phyloP scores from a whole-genome alignment of 768 basidiomycete species.

The Pleurotus citrinopileatus region DNA sequence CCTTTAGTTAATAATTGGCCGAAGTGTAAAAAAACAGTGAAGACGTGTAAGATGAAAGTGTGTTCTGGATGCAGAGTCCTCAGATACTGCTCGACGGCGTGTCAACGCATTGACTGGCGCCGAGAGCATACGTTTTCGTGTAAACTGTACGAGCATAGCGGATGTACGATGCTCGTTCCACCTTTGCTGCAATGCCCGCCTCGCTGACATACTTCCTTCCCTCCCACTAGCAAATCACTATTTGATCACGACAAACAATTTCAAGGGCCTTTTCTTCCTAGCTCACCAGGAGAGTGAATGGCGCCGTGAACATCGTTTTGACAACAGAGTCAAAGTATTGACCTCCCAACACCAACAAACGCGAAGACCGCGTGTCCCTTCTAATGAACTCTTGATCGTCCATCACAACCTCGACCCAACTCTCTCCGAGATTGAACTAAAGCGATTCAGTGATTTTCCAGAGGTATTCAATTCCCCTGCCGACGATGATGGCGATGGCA shows the following conservation, averaged over 20 bases:
- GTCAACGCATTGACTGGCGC: background rate
- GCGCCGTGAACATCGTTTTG: background rate
- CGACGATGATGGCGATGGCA: too few species aligned
- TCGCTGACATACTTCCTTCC: background rate
- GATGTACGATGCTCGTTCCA: background rate
- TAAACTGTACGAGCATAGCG: background rate
- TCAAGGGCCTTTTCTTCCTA: background rate
- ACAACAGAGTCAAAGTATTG: background rate
- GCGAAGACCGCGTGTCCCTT: background rate
- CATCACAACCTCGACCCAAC: background rate
- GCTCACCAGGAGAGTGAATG: background rate
- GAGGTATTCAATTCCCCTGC: background rate
- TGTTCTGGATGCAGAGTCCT: background rate
- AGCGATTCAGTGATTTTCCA: background rate
- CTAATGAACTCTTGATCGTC: background rate
- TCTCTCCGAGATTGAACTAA: background rate
- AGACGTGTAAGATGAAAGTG: background rate
- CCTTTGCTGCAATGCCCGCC: background rate
- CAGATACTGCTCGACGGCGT: background rate
- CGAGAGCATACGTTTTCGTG: background rate
- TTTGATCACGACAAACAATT: background rate
- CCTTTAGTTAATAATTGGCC: too few species aligned
- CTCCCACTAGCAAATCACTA: background rate
- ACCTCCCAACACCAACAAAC: background rate
- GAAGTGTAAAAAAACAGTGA: too few species aligned